A percentile compares a stretch with the other conserved stretches of the same genome.
These are phyloP conservation scores for Leccinum arenicola DNA, from an alignment of 768 basidiomycete species.

Conservation along the genomic window DNA sequence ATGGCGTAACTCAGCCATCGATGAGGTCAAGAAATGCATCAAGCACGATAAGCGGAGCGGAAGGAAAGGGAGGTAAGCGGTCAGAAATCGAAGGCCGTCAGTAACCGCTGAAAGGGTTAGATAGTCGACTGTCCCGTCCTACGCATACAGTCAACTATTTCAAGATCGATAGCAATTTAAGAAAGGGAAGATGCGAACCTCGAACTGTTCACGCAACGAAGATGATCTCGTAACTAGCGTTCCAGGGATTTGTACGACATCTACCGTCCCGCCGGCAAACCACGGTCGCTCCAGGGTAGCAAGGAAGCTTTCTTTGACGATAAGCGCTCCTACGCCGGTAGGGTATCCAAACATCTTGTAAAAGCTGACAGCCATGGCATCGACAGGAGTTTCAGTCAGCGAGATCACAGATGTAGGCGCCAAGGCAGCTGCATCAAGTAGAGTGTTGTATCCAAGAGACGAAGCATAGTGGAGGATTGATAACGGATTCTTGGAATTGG, in stretches of 20 bases:
- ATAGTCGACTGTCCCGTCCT: constrained; percentile 89
- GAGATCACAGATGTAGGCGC: constrained; percentile 71
- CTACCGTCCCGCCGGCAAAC: constrained; percentile 83
- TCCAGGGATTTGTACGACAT: constrained; percentile 82
- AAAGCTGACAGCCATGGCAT: constrained; percentile 81
- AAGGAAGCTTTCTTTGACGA: constrained; percentile 71
- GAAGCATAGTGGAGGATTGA: constrained; percentile 63
- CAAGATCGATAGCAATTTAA: neutral
- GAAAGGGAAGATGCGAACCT: constrained; percentile 43
- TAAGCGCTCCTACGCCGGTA: constrained; percentile 77
- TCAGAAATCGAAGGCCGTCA: constrained; percentile 72
- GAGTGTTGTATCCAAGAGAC: constrained; percentile 65
- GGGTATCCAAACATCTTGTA: constrained; percentile 93
- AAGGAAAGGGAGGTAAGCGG: constrained; percentile 76
- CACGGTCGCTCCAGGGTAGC: constrained; percentile 63
- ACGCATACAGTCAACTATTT: constrained; percentile 10
- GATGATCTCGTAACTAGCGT: constrained; percentile 57
- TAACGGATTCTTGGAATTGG: constrained; percentile 69
- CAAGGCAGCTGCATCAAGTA: constrained; percentile 82
- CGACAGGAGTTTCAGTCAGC: constrained; percentile 62
- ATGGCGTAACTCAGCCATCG: constrained; percentile 58
- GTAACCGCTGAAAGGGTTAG: constrained; percentile 74
- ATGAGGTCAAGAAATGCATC: constrained; percentile 55
- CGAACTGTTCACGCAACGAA: constrained; percentile 70
- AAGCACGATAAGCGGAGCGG: constrained; percentile 73